Conservation (phyloP, 768 basidiomycete genomes). For the Galerina sulciceps region DNA sequence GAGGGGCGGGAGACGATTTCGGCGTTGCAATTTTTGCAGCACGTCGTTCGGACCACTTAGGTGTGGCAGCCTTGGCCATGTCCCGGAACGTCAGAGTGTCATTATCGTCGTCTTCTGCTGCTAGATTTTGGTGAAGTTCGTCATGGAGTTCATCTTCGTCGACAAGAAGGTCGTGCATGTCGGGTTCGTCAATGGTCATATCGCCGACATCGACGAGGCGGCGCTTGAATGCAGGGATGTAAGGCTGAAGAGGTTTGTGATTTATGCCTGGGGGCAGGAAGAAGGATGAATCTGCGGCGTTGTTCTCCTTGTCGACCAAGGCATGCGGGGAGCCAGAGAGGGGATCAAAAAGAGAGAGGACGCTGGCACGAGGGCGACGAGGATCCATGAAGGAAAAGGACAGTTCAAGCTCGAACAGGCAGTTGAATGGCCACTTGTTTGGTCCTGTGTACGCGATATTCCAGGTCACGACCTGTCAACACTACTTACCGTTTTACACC, state of each 20-base stretch:
- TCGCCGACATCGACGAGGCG: slow-evolving; percentile 57
- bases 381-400: slow-evolving; percentile 26
- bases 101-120: slow-evolving; percentile 38
- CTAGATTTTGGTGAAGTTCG: slow-evolving; percentile 20
- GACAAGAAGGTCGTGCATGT: slow-evolving; percentile 32
- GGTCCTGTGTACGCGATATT: slow-evolving; percentile 41
- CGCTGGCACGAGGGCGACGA: slow-evolving; percentile 46
- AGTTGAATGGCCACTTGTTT: slow-evolving; percentile 39
- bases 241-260: slow-evolving; percentile 26
- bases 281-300: slow-evolving; percentile 35
- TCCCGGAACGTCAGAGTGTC: slow-evolving; percentile 39
- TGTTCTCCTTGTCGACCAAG: slow-evolving; percentile 50
- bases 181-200: slow-evolving; percentile 43
- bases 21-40: slow-evolving; percentile 19
- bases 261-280: slow-evolving; percentile 32
- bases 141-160: slow-evolving; percentile 39
- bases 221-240: slow-evolving; percentile 35
- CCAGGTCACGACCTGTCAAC: slow-evolving; percentile 16
- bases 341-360: slow-evolving; percentile 58
- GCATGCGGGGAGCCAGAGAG: slow-evolving; percentile 41
- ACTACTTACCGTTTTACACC: not conserved
- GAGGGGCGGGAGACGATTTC: slow-evolving; percentile 27
- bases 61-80: slow-evolving; percentile 40
- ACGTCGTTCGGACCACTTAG: slow-evolving; percentile 29
- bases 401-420: slow-evolving; percentile 8